Conservation (phyloP, 305 asterid genomes). For the Petunia hybrid region DNA sequence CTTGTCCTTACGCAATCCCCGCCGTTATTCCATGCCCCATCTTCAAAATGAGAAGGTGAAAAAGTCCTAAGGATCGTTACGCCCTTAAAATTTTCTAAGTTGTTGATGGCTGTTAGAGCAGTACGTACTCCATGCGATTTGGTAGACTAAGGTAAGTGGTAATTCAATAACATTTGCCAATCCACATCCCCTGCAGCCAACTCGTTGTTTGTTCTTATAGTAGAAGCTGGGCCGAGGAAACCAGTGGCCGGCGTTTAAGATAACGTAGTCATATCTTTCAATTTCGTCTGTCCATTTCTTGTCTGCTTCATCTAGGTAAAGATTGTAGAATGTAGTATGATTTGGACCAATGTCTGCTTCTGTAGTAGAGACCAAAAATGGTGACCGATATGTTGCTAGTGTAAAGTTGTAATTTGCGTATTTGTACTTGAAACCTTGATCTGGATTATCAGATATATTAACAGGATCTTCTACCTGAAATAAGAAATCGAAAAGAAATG, state of each 20-base stretch:
- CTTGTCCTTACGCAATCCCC: constrained; percentile 50
- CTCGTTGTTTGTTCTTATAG: constrained; percentile 42
- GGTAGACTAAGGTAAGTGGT: constrained; percentile 46
- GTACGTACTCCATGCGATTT: constrained; percentile 41
- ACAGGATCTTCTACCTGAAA: constrained; percentile 47
- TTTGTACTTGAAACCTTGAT: constrained; percentile 64
- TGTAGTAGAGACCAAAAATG: constrained; percentile 58
- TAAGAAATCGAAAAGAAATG: not conserved
- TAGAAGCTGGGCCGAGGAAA: constrained; percentile 47
- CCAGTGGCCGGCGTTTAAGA: constrained; percentile 56
- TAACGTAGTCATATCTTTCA: constrained; percentile 49
- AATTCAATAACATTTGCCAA: constrained; percentile 43
- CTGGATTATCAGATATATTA: constrained; percentile 58
- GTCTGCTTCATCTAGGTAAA: constrained; percentile 52
- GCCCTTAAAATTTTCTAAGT: constrained; percentile 27
- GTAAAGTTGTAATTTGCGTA: constrained; percentile 79
- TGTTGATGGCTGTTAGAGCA: constrained; percentile 49
- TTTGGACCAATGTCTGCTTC: constrained; percentile 45
- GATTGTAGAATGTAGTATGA: constrained; percentile 47
- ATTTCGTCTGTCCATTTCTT: constrained; percentile 49
- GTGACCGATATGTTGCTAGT: constrained; percentile 62
- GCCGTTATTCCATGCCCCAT: constrained; percentile 53
- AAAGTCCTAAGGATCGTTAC: constrained; percentile 44
- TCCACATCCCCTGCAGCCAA: constrained; percentile 54
- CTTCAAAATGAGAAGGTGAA: constrained; percentile 61